These are phyloP conservation scores for Aspergillus pseudoterreus DNA, from an alignment of 2,329 filamentous ascomycete genomes.

Conservation along the genomic window DNA sequence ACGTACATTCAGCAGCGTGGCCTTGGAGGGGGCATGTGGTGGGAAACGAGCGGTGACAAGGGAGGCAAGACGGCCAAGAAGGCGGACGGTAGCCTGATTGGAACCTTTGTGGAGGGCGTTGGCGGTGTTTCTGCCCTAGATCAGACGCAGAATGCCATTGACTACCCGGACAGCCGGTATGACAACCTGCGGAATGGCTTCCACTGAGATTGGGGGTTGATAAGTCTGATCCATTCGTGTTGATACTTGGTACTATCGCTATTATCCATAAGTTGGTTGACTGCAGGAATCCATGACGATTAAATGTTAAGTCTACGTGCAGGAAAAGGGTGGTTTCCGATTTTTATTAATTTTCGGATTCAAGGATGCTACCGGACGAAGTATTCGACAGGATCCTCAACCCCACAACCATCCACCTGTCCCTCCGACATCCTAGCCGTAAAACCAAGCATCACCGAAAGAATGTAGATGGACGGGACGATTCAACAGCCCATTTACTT, in stretches of 20 bases:
- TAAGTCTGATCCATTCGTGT: neutral
- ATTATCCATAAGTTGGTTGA: slow-evolving; percentile 1
- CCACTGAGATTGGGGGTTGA: slow-evolving; percentile 8
- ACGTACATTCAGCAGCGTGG: slow-evolving; percentile 62
- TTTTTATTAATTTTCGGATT: slow-evolving; percentile 16
- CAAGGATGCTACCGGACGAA: slow-evolving; percentile 15
- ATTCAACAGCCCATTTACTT: slow-evolving; percentile 43
- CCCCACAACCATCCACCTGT: slow-evolving; percentile 8
- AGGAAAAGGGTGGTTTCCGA: slow-evolving; percentile 6
- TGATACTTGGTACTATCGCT: neutral
- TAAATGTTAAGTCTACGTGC: slow-evolving; percentile 1
- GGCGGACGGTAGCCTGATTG: slow-evolving; percentile 61
- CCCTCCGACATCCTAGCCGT: slow-evolving; percentile 10
- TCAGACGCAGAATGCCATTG: slow-evolving; percentile 31
- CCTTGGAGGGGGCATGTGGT: slow-evolving; percentile 94
- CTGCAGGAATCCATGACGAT: slow-evolving; percentile 8
- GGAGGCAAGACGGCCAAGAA: slow-evolving; percentile 43
- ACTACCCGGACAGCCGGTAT: slow-evolving; percentile 40
- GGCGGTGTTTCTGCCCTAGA: slow-evolving; percentile 32
- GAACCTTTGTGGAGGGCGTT: slow-evolving; percentile 43
- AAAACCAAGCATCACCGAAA: slow-evolving; percentile 11
- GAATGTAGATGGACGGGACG: slow-evolving; percentile 10
- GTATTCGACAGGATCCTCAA: slow-evolving; percentile 15
- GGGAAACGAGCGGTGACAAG: slow-evolving; percentile 82
- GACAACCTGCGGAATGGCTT: slow-evolving; percentile 36